Percentiles rank a stretch among this genome's conserved stretches.
These are phyloP conservation scores for Trichomonascus vanleenenianus DNA, from an alignment of 805 yeast genomes.

Conservation along the genomic window DNA sequence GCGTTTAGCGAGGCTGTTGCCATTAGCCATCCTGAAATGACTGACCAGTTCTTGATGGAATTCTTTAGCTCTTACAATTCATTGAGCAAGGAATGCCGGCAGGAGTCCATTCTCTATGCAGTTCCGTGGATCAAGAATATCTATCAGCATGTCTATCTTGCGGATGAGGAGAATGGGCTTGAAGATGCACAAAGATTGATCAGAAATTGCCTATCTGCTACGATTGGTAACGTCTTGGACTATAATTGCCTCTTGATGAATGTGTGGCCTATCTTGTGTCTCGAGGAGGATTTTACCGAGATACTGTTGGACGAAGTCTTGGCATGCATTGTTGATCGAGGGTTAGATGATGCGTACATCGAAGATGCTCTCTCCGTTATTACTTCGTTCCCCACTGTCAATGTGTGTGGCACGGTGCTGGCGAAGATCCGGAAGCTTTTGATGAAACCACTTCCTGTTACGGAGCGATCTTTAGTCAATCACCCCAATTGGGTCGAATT, in stretches of 20 bases:
- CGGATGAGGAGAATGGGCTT: conserved; percentile 50
- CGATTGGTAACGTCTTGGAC: conserved; percentile 41
- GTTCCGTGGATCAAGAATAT: conserved; percentile 73
- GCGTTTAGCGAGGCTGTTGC: conserved; percentile 54
- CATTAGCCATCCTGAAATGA: conserved; percentile 44
- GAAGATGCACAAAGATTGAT: conserved; percentile 54
- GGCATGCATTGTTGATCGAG: conserved; percentile 56
- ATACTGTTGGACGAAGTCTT: conserved; percentile 66
- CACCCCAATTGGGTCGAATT: conserved; percentile 65
- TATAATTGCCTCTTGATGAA: conserved; percentile 48
- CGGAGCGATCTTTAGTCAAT: conserved; percentile 40
- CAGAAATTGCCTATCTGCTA: conserved; percentile 51
- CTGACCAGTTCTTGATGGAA: conserved; percentile 46
- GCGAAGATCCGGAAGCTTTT: conserved; percentile 49
- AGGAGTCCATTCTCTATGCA: conserved; percentile 41
- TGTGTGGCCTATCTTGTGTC: conserved; percentile 60
- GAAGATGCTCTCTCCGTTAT: conserved; percentile 53
- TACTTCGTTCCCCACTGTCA: conserved; percentile 60
- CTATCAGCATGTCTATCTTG: conserved; percentile 44
- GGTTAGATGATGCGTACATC: conserved; percentile 56
- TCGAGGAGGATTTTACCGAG: conserved; percentile 51
- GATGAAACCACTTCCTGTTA: conserved; percentile 35
- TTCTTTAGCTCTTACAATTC: conserved; percentile 41
- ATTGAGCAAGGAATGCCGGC: conserved; percentile 27
- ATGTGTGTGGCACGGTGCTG: conserved; percentile 59